Conservation (phyloP, 2,329 filamentous ascomycete genomes). For the Apiospora aurea region DNA sequence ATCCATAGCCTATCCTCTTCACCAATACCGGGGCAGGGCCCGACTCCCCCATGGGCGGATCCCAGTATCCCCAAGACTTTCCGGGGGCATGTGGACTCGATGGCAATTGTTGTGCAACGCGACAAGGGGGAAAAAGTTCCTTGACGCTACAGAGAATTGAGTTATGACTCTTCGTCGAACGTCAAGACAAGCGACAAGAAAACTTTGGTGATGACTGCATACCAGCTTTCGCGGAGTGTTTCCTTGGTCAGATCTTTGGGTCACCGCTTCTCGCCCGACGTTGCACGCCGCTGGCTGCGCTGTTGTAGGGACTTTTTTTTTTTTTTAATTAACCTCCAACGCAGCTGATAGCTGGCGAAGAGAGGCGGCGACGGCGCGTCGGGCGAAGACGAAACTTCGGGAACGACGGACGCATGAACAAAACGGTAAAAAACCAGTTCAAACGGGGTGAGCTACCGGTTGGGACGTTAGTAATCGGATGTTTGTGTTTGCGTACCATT, state of each 20-base stretch:
- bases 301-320: no score
- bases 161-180: slow-evolving; percentile 11
- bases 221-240: slow-evolving; percentile 1
- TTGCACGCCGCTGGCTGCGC: not conserved
- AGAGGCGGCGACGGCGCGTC: not conserved
- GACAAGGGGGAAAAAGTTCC: not conserved
- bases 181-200: not conserved
- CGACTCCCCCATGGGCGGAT: slow-evolving; percentile 17
- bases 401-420: not conserved
- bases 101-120: not conserved
- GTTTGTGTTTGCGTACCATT: not conserved
- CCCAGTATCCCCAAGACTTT: not conserved
- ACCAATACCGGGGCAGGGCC: not conserved
- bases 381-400: not conserved
- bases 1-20: not conserved
- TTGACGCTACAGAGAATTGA: not conserved
- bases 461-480: no score
- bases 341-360: not conserved
- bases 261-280: slow-evolving; percentile 4
- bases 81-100: not conserved
- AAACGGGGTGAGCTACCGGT: not conserved
- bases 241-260: not conserved
- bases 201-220: slow-evolving; percentile 1
- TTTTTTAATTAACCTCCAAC: no score
- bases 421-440: not conserved